A percentile compares a stretch with the other conserved stretches of the same genome.
Evolutionary conservation across 805 yeast species (phyloP).

Genomic region (Candida incommunis): DNA sequence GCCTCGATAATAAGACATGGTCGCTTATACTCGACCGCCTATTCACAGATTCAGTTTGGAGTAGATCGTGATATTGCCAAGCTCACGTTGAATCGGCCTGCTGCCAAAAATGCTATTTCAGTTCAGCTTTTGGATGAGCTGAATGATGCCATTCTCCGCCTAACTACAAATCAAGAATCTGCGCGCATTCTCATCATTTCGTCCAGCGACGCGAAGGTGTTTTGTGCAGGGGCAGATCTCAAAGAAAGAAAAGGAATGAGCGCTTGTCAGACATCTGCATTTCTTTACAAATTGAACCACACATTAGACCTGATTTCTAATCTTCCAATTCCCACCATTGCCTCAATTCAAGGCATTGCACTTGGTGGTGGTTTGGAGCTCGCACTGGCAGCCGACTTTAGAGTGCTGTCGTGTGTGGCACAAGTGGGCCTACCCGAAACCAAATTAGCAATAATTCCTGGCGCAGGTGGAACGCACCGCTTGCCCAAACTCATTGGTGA

Average conservation of each 20-base stretch:
- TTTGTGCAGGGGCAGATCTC: conserved; percentile 30
- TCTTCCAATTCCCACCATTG: conserved; percentile 26
- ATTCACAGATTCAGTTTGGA: not conserved
- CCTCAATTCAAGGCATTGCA: conserved; percentile 30
- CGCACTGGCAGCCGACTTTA: conserved; percentile 27
- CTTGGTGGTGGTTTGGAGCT: conserved; percentile 33
- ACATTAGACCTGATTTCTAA: conserved; percentile 19
- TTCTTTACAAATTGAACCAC: conserved; percentile 17
- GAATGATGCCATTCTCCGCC: conserved; percentile 9
- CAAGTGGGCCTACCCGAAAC: conserved; percentile 31
- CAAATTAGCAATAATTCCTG: conserved; percentile 32
- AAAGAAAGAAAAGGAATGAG: conserved; percentile 24
- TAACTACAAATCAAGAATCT: conserved; percentile 11
- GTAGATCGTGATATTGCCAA: not conserved
- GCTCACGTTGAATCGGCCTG: not conserved
- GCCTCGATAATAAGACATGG: too few species aligned
- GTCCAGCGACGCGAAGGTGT: conserved; percentile 13
- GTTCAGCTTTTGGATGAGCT: conserved; percentile 15
- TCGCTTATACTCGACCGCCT: not conserved
- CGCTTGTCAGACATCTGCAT: conserved; percentile 15
- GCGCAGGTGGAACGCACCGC: conserved; percentile 32
- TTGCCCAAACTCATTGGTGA: conserved; percentile 28
- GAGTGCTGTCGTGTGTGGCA: conserved; percentile 23
- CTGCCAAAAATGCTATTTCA: conserved; percentile 20
- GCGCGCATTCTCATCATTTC: conserved; percentile 15